A percentile compares a stretch with the other conserved stretches of the same genome.
Conservation (phyloP, 805 yeast genomes). For the Tetrapisispora nanseiensis region DNA sequence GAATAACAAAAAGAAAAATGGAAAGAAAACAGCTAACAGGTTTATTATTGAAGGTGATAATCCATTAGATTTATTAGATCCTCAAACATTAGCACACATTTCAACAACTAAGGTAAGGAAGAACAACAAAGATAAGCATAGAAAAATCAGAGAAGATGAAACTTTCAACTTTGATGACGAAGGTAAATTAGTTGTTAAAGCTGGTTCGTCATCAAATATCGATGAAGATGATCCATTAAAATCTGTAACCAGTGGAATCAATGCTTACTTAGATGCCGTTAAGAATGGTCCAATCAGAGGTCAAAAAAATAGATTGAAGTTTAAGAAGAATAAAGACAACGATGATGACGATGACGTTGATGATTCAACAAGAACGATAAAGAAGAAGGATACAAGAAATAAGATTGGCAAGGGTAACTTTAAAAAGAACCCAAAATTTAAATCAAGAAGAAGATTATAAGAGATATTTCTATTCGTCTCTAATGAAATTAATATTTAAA, state of each 20-base stretch:
- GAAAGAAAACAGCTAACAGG: constrained; percentile 35
- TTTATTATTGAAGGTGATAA: constrained; percentile 68
- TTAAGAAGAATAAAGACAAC: constrained; percentile 52
- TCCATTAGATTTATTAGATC: constrained; percentile 85
- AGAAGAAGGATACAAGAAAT: constrained; percentile 11
- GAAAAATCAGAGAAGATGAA: constrained; percentile 24
- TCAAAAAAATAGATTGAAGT: constrained; percentile 83
- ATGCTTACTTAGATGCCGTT: constrained; percentile 91
- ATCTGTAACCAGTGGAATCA: constrained; percentile 51
- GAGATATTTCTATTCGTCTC: not conserved
- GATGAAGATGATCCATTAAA: constrained; percentile 40
- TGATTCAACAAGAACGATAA: constrained; percentile 35
- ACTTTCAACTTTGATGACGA: constrained; percentile 28
- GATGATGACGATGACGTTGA: constrained; percentile 46
- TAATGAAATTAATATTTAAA: not conserved
- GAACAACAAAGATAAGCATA: constrained; percentile 33
- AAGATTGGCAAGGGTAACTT: constrained; percentile 18
- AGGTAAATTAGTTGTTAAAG: constrained; percentile 30
- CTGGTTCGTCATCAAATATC: constrained; percentile 20
- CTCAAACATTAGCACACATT: constrained; percentile 74
- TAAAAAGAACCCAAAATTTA: constrained; percentile 23
- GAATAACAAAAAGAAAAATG: constrained; percentile 28
- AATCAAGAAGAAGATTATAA: constrained; percentile 22
- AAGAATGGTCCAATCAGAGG: constrained; percentile 90
- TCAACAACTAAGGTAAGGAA: constrained; percentile 78